Base-by-base conservation (phyloP, 768 basidiomycete species). In the Udeniomyces megalosporus region DNA sequence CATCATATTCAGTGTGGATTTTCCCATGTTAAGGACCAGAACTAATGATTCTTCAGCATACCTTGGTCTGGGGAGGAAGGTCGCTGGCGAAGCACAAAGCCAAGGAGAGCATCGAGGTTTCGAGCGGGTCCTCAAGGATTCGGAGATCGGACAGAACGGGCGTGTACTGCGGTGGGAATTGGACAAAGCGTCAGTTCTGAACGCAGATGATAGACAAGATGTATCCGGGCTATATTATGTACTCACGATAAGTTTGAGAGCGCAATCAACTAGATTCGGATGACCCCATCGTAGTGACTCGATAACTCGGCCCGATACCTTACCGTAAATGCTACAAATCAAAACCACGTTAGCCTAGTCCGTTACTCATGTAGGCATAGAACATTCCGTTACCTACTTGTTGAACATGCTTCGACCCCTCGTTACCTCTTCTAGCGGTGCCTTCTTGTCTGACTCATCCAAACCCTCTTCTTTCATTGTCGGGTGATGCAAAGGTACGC, bases 81-180 rank as follows among this genome's bases (percentile, higher is more conserved):
- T 42, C 38, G 10, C 10, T 8, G 38, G 38, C 17, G 38, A 42
- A 42, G 17, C 38, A 42, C 38, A 8, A 17, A 42, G 38, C 38
- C 10, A 42, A 17, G 17, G 38, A 62, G 1, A 62, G 61, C 22
- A 62, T 52, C 12, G 55, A 63, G 2, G 55, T 35, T 26, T 63
- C 62, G 22, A 63, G 62, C 11, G 62, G 56, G n/a, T 56, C 54
- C 14, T 32, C 32, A 6, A 63, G 49, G 42, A 57, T 58, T 11
- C 62, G 55, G 2, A 46, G 38, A 38, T 63, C 62, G 14, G 46
- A 50, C n/a, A 63, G 51, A 29, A 63, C 56, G 42, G 62, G 55
- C 17, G 55, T 58, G 49, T 58, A 63, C 62, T 63, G 42, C 4
- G 8, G 14, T 12, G 15, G 0, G 15, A 11, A 1, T 29, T n/a